phyloP scores from a whole-genome alignment of 2,329 filamentous ascomycete species.

The Aspergillus uvarum region DNA sequence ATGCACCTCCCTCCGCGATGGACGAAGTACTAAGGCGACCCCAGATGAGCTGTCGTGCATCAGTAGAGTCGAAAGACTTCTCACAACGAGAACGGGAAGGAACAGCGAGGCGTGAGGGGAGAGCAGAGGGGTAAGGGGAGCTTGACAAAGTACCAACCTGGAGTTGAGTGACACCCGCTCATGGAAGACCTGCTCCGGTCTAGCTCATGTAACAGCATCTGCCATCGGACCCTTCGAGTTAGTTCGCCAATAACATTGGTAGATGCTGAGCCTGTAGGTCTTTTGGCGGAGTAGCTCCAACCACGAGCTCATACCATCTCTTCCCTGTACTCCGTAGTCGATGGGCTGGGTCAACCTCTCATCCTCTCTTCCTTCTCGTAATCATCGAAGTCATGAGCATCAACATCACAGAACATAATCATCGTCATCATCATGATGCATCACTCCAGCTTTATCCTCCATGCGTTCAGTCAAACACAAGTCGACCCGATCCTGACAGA shows the following conservation, averaged over 20 bases:
- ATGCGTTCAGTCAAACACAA: background rate
- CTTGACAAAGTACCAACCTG: background rate
- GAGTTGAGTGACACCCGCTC: background rate
- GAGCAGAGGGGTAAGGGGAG: background rate
- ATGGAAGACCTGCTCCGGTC: background rate
- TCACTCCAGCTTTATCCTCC: background rate
- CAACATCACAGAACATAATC: background rate
- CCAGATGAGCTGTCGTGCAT: background rate
- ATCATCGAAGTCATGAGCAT: background rate
- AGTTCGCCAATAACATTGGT: background rate
- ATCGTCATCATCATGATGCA: background rate
- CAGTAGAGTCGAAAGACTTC: background rate
- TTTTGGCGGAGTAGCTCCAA: background rate
- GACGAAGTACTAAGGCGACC: background rate
- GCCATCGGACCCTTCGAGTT: background rate
- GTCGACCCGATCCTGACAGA: background rate
- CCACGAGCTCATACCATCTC: background rate
- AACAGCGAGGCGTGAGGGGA: background rate
- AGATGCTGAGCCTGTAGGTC: background rate
- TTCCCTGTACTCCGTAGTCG: background rate
- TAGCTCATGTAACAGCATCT: background rate
- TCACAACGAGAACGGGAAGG: background rate
- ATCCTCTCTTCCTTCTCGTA: background rate
- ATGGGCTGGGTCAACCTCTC: background rate
- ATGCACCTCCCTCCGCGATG: background rate